Conservation (phyloP, 371 early-diverging fungal species). For the Chytridium lagenaria region DNA sequence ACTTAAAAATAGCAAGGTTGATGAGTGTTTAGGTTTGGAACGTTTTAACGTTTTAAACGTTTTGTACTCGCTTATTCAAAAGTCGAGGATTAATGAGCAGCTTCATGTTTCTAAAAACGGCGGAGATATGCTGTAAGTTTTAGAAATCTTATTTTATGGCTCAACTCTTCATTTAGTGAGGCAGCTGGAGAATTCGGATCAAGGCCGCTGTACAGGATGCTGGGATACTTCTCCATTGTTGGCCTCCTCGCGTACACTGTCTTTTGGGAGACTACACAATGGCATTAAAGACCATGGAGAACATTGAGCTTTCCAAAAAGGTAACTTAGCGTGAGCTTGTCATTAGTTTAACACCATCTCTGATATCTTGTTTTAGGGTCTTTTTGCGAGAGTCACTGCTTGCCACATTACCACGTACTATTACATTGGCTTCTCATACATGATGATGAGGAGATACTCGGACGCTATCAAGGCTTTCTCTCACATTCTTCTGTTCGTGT, state of each 20-base stretch:
- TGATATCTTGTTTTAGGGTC: conserved; percentile 63
- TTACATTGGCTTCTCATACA: conserved; percentile 94
- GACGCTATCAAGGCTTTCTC: conserved; percentile 94
- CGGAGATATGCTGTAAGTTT: conserved; percentile 79
- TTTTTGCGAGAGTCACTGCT: conserved; percentile 91
- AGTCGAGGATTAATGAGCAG: conserved; percentile 92
- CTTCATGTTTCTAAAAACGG: conserved; percentile 86
- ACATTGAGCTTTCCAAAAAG: conserved; percentile 90
- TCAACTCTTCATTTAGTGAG: conserved; percentile 34
- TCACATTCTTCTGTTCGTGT: conserved; percentile 86
- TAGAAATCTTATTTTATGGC: neutral
- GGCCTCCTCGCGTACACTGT: conserved; percentile 94
- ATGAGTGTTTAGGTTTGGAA: conserved; percentile 75
- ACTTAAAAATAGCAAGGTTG: neutral
- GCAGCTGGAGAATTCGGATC: conserved; percentile 53
- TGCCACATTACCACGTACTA: conserved; percentile 96
- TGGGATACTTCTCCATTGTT: conserved; percentile 95
- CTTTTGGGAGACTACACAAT: conserved; percentile 92
- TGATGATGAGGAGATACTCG: conserved; percentile 96
- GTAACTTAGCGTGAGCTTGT: conserved; percentile 26
- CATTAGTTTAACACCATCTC: neutral
- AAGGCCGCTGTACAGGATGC: conserved; percentile 84
- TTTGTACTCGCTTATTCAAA: conserved; percentile 90
- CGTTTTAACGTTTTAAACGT: conserved; percentile 92
- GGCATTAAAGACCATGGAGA: conserved; percentile 94